Conservation (phyloP, 495 filamentous ascomycete genomes). For the Lophiotrema nucula region DNA sequence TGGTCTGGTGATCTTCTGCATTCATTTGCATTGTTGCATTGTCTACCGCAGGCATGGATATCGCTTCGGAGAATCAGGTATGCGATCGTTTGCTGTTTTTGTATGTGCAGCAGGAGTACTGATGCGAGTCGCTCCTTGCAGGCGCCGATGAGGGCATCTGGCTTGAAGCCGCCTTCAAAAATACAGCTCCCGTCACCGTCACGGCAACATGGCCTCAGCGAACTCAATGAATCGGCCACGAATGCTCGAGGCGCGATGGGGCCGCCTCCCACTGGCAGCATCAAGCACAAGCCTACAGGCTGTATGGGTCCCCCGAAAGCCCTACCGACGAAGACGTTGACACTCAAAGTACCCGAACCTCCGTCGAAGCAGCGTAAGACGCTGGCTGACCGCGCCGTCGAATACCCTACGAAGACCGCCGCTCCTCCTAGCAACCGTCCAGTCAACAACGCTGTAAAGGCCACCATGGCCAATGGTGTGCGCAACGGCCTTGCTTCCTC, state of each 20-base stretch:
- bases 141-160: constrained; percentile 19
- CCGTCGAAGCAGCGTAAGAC: constrained; percentile 34
- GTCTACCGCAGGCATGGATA: constrained; percentile 17
- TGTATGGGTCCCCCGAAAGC: neutral
- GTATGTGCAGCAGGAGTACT: too few species aligned
- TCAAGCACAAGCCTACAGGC: constrained; percentile 24
- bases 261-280: constrained; percentile 5
- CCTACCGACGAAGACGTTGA: neutral
- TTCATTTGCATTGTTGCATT: constrained; percentile 1
- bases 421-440: constrained; percentile 20
- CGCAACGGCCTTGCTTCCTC: constrained; percentile 9
- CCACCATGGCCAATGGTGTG: constrained; percentile 2
- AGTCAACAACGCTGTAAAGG: constrained; percentile 21
- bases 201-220: constrained; percentile 9
- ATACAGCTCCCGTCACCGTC: constrained; percentile 12
- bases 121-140: constrained; percentile 8
- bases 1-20: constrained; percentile 18
- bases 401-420: constrained; percentile 19
- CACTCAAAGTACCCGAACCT: constrained; percentile 30
- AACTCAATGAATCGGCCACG: constrained; percentile 21
- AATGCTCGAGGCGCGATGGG: constrained; percentile 24
- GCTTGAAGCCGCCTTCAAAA: constrained; percentile 18
- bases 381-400: constrained; percentile 29
- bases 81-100: too few species aligned
- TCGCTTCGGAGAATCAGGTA: constrained; percentile 32